Evolutionary conservation across 495 filamentous ascomycete species (phyloP), one percentile per base, ranked within the genome.

Genomic region (Neurospora terricola): DNA sequence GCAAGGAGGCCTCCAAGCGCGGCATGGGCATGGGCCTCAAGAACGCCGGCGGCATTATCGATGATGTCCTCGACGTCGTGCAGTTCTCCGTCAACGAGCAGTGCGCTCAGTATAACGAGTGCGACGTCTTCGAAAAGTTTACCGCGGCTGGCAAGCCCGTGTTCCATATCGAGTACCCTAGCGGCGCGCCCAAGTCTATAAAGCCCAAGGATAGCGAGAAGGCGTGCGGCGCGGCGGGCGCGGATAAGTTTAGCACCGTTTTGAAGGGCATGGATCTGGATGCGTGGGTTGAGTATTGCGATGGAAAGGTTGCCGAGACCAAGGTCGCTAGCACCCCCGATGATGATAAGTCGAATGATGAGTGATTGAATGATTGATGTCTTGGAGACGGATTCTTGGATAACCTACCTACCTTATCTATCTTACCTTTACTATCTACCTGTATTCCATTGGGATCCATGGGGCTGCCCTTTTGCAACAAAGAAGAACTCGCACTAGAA

Each of bases 71-170:
- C 5, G 75, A 78, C 9, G 81, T 86, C 2, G 87, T 90, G 76
- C 85, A 92, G 73, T 93, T 91, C 84, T 84, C 83, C 16, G 90
- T 93, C 69, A 92, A 93, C 79, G 91, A 93, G 83, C 88, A 93
- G 79, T 93, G 91, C 77, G 87, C 86, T 4, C 77, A 88, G 77
- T 76, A 71, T 62, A 87, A 87, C 68, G 73, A 83, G 8, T 92
- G 90, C 74, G 82, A 82, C 37, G 82, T 78, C 2, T 91, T 88
- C 75, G 77, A 80, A 3, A 79, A 87, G 30, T 92, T 92, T 75
- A 83, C 88, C 37, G 74, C 83, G 16, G 85, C 83, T 4, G 82
- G 81, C 69, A 92, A 93, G 81, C 91, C 91, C 1, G 90, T 93
- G 30, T 92, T 93, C 76, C 88, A 92, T 76, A 91, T 93, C 70